Base-by-base conservation (phyloP, 495 filamentous ascomycete species). In the Daldinia decipiens region DNA sequence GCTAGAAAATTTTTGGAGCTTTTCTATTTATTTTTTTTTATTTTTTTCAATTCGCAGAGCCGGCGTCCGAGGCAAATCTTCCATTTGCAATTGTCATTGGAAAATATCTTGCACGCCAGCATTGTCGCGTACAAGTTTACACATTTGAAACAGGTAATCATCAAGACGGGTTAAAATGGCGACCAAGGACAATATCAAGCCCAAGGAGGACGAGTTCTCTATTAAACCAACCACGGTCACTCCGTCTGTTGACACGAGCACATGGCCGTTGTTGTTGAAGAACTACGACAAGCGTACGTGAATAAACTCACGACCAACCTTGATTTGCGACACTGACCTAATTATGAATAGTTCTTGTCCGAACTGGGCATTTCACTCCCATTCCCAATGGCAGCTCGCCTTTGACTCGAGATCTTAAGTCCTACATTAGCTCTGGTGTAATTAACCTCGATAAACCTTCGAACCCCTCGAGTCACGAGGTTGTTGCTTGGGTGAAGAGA, bases 401-500 rank as follows among this genome's bases (percentile, higher is more conserved):
- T 31, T 83, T 92, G 72, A 93, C 91, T 79, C 92, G 95, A 80
- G 94, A 97, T 75, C 86, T 99, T 73, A 97, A 97, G 83, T 92
- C 91, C 50, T 99, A 97, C 80, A 90, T 99, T 74, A 92, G 90
- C 79, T 95, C 92, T 68, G 95, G 95, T 80, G 95, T 98, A 31
- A 98, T 99, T 83, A 98, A 98, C 81, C 89, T 97, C 59, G 95
- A 98, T 86, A 99, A 99, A 81, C 95, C 95, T 36, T 93, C 94
- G 15, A 99, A 99, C 84, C 95, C 95, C 19, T 97, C 93, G 62
- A 95, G 92, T 75, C 95, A 99, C 84, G 95, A 99, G 81, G 96
- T 98, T 45, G 95, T 99, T 74, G 93, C 95, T 60, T 99, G 95
- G 96, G 90, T 98, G 65, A 99, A 99, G 89, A 88, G 94, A 62